Evolutionary conservation across 2,329 filamentous ascomycete genomes (phyloP).

Genomic region (Ophiobolus disseminans): DNA sequence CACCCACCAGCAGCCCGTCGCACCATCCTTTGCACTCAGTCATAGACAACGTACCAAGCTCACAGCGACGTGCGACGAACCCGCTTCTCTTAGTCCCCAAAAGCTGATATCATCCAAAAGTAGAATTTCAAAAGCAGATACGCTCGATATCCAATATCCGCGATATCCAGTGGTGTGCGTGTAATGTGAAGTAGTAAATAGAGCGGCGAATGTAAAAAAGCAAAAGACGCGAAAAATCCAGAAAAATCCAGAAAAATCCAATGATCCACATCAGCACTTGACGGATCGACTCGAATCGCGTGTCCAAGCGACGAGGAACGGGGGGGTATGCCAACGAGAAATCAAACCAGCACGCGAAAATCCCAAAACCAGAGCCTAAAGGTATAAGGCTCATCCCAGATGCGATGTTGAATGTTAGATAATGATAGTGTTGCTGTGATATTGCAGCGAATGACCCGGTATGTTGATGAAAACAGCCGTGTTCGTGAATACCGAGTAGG

Average conservation of each 20-base stretch:
- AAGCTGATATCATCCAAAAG: too few relatives aligned
- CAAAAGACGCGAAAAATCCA: too few relatives aligned
- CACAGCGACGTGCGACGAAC: too few relatives aligned
- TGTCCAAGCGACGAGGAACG: constrained; percentile 24
- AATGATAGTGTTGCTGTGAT: constrained; percentile 4
- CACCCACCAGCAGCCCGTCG: too few relatives aligned
- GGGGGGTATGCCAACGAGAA: constrained; percentile 33
- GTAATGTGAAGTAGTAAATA: background rate
- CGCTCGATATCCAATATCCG: too few relatives aligned
- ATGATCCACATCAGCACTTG: constrained; percentile 51
- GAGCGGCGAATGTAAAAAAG: background rate
- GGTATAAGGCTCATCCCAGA: constrained; percentile 4
- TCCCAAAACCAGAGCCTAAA: constrained; percentile 10
- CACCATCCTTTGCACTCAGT: too few relatives aligned
- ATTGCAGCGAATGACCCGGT: background rate
- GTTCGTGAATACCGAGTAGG: background rate
- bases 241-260: constrained; percentile 5
- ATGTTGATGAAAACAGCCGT: too few relatives aligned
- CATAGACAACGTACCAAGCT: too few relatives aligned
- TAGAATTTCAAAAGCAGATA: too few relatives aligned
- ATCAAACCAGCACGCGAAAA: constrained; percentile 10
- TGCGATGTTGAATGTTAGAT: constrained; percentile 14
- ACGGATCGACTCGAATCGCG: constrained; percentile 44
- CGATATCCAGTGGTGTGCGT: background rate
- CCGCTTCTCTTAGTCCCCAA: too few relatives aligned